Conservation (phyloP, 495 filamentous ascomycete genomes). For the Zalerion maritima region DNA sequence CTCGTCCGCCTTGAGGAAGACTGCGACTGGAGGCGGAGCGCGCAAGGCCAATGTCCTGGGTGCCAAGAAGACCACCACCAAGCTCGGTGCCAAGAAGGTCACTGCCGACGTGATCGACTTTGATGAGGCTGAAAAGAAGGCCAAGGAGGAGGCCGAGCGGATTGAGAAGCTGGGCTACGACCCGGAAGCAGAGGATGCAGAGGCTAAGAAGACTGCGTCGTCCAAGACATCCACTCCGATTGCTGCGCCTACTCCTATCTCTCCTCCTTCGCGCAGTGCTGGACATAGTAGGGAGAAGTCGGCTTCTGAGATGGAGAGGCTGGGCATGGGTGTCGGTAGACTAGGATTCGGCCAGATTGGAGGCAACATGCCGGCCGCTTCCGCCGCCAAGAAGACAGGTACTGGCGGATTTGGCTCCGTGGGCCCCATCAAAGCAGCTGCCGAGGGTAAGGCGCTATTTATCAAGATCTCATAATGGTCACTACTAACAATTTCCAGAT, state of each 20-base stretch:
- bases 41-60: constrained; percentile 76
- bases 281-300: constrained; percentile 41
- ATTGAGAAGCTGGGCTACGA: constrained; percentile 98
- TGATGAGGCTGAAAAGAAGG: constrained; percentile 91
- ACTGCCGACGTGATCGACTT: constrained; percentile 73
- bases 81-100: constrained; percentile 87
- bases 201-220: constrained; percentile 34
- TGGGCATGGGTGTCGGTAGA: constrained; percentile 79
- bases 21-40: constrained; percentile 38
- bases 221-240: constrained; percentile 37
- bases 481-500: constrained; percentile 23
- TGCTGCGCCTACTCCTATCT: constrained; percentile 59
- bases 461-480: constrained; percentile 2
- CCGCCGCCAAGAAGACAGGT: constrained; percentile 51
- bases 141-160: constrained; percentile 91
- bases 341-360: constrained; percentile 87
- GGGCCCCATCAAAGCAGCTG: constrained; percentile 47
- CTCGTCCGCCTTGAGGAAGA: constrained; percentile 64
- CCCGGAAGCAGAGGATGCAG: constrained; percentile 58
- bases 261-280: constrained; percentile 42
- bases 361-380: constrained; percentile 40
- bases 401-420: constrained; percentile 79
- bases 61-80: constrained; percentile 65
- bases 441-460: constrained; percentile 45
- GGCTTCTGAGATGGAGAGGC: constrained; percentile 61